A percentile compares a stretch with the other conserved stretches of the same genome.
Evolutionary conservation across 768 basidiomycete species (phyloP).

Genomic region (Pisolithus sp.): DNA sequence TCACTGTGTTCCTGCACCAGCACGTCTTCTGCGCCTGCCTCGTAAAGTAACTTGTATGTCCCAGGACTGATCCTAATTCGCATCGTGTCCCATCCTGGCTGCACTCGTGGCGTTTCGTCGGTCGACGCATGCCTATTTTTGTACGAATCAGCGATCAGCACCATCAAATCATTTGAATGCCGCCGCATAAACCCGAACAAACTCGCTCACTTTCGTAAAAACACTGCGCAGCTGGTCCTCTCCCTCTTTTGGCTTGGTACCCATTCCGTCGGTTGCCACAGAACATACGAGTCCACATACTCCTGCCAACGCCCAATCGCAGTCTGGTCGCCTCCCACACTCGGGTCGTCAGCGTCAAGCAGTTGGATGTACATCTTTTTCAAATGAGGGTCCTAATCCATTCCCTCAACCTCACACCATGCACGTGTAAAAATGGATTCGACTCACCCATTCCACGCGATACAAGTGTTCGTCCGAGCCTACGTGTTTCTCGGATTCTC

Average conservation of each 20-base stretch:
- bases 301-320: constrained; percentile 58
- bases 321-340: constrained; percentile 48
- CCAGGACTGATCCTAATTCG: constrained; percentile 51
- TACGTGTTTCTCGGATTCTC: constrained; percentile 71
- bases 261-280: constrained; percentile 71
- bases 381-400: constrained; percentile 44
- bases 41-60: constrained; percentile 67
- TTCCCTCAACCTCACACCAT: background rate
- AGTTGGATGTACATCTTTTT: constrained; percentile 58
- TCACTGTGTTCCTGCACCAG: constrained; percentile 33
- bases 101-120: constrained; percentile 19
- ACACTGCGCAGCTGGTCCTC: constrained; percentile 34
- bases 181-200: constrained; percentile 2
- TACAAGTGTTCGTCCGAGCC: constrained; percentile 74
- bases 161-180: background rate
- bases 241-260: constrained; percentile 34
- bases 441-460: constrained; percentile 69
- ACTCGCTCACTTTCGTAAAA: constrained; percentile 50
- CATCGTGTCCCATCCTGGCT: constrained; percentile 14
- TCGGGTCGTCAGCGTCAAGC: constrained; percentile 58
- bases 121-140: constrained; percentile 49
- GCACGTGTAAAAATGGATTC: background rate
- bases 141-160: constrained; percentile 18
- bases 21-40: constrained; percentile 56
- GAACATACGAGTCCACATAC: constrained; percentile 69